Percentiles rank a stretch among this genome's conserved stretches.
These are phyloP conservation scores for Mycena galopus DNA, from an alignment of 768 basidiomycete genomes.

Conservation along the genomic window DNA sequence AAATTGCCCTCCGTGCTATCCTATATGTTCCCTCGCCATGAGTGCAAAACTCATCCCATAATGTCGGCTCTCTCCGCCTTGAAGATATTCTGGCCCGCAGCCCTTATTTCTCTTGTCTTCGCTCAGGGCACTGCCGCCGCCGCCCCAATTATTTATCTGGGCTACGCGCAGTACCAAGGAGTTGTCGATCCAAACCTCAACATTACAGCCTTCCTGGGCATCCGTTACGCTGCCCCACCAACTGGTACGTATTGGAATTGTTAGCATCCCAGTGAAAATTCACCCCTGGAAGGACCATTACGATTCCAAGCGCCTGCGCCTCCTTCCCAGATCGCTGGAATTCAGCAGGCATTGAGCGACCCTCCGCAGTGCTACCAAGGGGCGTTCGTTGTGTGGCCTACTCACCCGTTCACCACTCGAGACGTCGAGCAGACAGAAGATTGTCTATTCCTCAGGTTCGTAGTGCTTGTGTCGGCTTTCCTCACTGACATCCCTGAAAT, in stretches of 20 bases:
- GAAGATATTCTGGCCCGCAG: too few relatives aligned
- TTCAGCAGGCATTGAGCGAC: constrained; percentile 13
- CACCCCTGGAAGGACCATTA: constrained; percentile 5
- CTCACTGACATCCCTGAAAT: background rate
- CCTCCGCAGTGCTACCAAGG: constrained; percentile 14
- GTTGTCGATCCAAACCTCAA: constrained; percentile 31
- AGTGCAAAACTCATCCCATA: too few relatives aligned
- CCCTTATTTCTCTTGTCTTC: background rate
- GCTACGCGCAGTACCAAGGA: constrained; percentile 45
- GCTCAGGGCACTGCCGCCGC: background rate
- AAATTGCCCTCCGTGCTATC: too few relatives aligned
- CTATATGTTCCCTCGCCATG: too few relatives aligned
- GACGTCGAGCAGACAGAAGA: constrained; percentile 42
- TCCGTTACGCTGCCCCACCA: constrained; percentile 52
- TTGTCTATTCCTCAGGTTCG: constrained; percentile 48
- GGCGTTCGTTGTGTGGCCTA: background rate
- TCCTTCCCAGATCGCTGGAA: constrained; percentile 10
- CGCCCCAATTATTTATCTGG: constrained; percentile 40
- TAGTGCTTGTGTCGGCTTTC: background rate
- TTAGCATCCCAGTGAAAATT: background rate
- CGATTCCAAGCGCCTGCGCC: constrained; percentile 16
- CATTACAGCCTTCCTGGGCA: constrained; percentile 40
- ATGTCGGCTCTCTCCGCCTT: too few relatives aligned
- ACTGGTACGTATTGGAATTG: constrained; percentile 33
- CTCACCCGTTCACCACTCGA: constrained; percentile 16